Evolutionary conservation across 108 stramenopile genomes (phyloP), one percentile per base, ranked within the genome.

Genomic region (Nannochloropsis oceanica): DNA sequence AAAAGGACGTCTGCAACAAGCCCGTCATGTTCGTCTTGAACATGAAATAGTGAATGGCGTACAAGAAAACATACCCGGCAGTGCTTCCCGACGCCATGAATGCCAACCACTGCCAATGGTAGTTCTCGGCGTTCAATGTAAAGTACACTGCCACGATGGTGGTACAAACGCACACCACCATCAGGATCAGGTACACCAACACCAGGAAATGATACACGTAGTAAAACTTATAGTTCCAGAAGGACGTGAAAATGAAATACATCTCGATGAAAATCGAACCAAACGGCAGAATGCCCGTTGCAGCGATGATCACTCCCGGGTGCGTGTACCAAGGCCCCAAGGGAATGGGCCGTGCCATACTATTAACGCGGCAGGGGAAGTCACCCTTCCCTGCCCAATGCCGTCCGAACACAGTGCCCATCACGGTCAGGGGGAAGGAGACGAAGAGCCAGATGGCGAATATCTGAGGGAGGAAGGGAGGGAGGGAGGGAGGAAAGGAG

Each of bases 41-140:
- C 59, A 93, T 79, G 89, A 95, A 98, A 92, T 98, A 99, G 89
- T 97, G 97, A 81, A 96, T 91, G n/a, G 95, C 92, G 91, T 99
- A 99, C 43, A 96, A 85, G 91, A 97, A 98, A 79, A 99, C 97
- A 90, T 99, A 99, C 27, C 85, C 91, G 13, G 97, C 93, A 8
- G 95, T 96, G n/a, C 93, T 93, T 18, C 92, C 95, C 27, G 96
- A 96, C 10, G 94, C 93, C 27, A 92, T 89, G 86, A 99, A 97
- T 27, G 97, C 93, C 14, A 95, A 92, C 98, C 98, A 99, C 91
- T 97, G 98, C 98, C 98, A 99, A 81, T 95, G 92, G 89, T 97
- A 96, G 89, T 99, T 97, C 89, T 99, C 98, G 12, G 94, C 94
- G 85, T 97, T 98, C 80, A 99, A 91, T 83, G 93, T 92, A 87